Evolutionary conservation across 2,329 filamentous ascomycete species (phyloP), one percentile per base, ranked within the genome.

Genomic region (Endocalyx cinctus): DNA sequence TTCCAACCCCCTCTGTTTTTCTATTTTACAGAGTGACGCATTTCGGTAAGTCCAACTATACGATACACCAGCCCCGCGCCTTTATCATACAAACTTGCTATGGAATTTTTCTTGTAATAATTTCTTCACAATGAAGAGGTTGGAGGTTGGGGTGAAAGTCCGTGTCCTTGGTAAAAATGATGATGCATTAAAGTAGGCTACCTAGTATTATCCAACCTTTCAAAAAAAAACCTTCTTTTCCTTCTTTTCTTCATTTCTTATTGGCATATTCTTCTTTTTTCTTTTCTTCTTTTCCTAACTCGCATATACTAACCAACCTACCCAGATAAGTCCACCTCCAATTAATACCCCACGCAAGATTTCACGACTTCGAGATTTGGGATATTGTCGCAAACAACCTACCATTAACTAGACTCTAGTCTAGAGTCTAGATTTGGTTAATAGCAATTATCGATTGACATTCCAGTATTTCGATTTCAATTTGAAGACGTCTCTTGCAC

Each of bases 1-100:
- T 28, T 43, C 48, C 49, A 50, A 42, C 45, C 50, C 45, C 50
- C 48, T 49, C 49, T 43, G 35, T 50, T 52, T 50, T 45, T 33
- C 25, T 27, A 33, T 31, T 26, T 27, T 32, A 18, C 18, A 6
- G 19, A 39, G 28, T 27, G 31, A 37, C 17, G 31, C 33, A 38
- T 38, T 17, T 38, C 36, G 41, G 31, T 37, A 34, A 33, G 35
- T n/a, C n/a, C n/a, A n/a, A n/a, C n/a, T n/a, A 5, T 22, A 33
- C 25, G 37, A 36, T 32, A 33, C 42, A 45, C 51, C 51, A 54
- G 46, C 51, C 51, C 51, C 51, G 51, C 51, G 48, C 37, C 45
- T 52, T 52, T 50, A n/a, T n/a, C n/a, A n/a, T n/a, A n/a, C n/a
- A n/a, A n/a, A n/a, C n/a, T n/a, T n/a, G n/a, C n/a, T n/a, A n/a